Percentiles rank a stretch among this genome's conserved stretches.
phyloP scores from a whole-genome alignment of 2,329 filamentous ascomycete genomes.

The Geosmithia flava region DNA sequence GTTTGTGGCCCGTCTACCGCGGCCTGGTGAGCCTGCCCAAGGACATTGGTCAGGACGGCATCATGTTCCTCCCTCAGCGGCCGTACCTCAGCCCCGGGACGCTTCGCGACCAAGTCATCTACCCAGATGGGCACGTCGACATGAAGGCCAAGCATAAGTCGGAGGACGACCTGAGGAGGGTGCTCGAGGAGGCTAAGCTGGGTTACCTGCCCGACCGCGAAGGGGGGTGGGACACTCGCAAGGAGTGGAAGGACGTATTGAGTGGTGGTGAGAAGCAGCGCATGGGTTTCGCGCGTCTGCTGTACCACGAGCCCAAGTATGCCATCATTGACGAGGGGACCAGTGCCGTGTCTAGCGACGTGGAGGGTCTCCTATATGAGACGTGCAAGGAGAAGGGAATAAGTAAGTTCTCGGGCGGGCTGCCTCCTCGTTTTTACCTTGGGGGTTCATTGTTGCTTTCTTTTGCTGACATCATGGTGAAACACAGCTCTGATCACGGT shows the following conservation, averaged over 20 bases:
- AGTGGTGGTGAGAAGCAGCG: constrained; percentile 95
- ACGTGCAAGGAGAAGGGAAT: constrained; percentile 87
- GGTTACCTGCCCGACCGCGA: constrained; percentile 87
- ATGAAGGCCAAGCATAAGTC: constrained; percentile 73
- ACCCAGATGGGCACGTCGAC: constrained; percentile 87
- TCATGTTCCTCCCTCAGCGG: constrained; percentile 96
- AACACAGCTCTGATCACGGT: constrained; percentile 75
- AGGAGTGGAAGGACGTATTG: constrained; percentile 98
- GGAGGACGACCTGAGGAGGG: constrained; percentile 64
- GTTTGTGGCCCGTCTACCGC: constrained; percentile 91
- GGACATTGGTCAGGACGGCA: constrained; percentile 69
- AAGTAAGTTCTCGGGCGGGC: constrained; percentile 55
- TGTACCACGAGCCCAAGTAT: constrained; percentile 92
- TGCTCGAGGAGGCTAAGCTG: constrained; percentile 73
- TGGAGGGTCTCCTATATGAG: constrained; percentile 89
- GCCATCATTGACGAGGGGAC: constrained; percentile 95
- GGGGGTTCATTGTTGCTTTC: not conserved
- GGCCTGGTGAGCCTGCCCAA: constrained; percentile 84
- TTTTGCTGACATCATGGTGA: not conserved
- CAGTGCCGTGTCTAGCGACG: constrained; percentile 84
- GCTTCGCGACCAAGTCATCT: constrained; percentile 92
- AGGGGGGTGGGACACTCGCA: constrained; percentile 91
- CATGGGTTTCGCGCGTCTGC: constrained; percentile 76
- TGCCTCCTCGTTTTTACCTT: not conserved
- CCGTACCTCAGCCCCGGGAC: constrained; percentile 90